These are phyloP conservation scores for Lactifluus hygrophoroides DNA, from an alignment of 768 basidiomycete species.

Conservation along the genomic window DNA sequence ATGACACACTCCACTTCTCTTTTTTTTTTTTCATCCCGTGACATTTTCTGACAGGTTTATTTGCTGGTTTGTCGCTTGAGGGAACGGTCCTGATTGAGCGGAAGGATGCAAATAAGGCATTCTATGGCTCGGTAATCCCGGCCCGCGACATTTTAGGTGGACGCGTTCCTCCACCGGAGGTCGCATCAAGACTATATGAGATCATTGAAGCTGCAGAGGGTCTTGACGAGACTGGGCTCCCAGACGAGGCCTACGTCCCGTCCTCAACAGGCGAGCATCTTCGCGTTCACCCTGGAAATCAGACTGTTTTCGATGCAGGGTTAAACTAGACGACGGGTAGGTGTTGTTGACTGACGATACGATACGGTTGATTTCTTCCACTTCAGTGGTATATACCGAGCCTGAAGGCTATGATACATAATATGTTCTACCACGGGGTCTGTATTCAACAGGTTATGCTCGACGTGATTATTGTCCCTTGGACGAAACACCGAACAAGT, in stretches of 20 bases:
- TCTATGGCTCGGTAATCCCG: constrained; percentile 88
- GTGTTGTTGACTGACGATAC: constrained; percentile 1
- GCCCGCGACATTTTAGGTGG: constrained; percentile 88
- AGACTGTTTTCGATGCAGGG: constrained; percentile 75
- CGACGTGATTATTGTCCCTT: not conserved
- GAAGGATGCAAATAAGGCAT: constrained; percentile 93
- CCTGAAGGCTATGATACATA: not conserved
- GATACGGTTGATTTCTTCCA: not conserved
- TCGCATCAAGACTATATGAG: constrained; percentile 86
- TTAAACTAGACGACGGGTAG: constrained; percentile 23
- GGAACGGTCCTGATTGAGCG: constrained; percentile 92
- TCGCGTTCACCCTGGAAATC: constrained; percentile 31
- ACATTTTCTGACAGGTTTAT: constrained; percentile 55
- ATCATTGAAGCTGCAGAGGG: constrained; percentile 96
- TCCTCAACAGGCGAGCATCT: constrained; percentile 51
- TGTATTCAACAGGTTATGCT: not conserved
- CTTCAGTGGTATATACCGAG: not conserved
- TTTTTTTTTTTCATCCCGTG: not conserved
- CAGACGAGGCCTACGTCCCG: constrained; percentile 75
- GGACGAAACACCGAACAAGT: too few relatives aligned
- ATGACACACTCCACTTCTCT: too few relatives aligned
- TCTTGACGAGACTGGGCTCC: constrained; percentile 75
- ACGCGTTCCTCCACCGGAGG: constrained; percentile 94
- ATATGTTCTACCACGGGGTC: not conserved
- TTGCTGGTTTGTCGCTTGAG: constrained; percentile 90